Evolutionary conservation across 1,284 basidiomycete genomes (phyloP), one percentile per base, ranked within the genome.

Genomic region (Microbotryum saponariae): DNA sequence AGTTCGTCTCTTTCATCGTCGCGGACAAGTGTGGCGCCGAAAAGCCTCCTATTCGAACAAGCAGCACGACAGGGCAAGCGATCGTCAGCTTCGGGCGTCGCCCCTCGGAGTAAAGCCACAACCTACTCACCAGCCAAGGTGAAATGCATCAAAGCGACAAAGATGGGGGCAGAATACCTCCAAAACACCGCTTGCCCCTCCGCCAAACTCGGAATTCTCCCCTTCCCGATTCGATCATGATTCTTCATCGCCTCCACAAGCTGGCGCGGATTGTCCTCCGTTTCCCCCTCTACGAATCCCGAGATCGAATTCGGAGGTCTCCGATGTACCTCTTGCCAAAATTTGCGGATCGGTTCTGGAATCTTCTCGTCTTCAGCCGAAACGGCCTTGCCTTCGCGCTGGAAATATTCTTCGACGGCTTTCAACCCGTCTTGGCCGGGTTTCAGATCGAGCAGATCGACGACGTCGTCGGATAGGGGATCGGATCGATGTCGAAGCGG

Each of bases 111-210:
- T 37, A 53, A 51, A 31, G 48, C 44, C 49, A 47, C 8, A 31
- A 10, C 55, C 46, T 18, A 44, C 60, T 42, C 23, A 56, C 69
- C 70, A 2, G 71, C 69, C 6, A 72, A 58, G 2, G 61, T 63
- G 58, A 71, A 72, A 45, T 72, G 71, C 37, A 69, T 59, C 8
- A 72, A 53, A 8, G 64, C 68, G 21, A 48, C 46, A 50, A 69
- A 69, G 33, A 72, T 69, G 10, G 57, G 61, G 0, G 56, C 56
- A 3, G 63, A 61, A 50, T 70, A 70, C 20, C 62, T 54, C 68
- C 69, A 72, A 50, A 70, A 70, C 3, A 72, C 69, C 14, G 61
- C 59, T 53, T 71, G 70, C 0, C 70, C 70, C 31, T 66, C 66
- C 9, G 64, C 60, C 3, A 71, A 55, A 0, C 51, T 58, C 0